Evolutionary conservation across 1,284 basidiomycete genomes (phyloP), one percentile per base, ranked within the genome.

Genomic region (Lignosus rhinocerotis): DNA sequence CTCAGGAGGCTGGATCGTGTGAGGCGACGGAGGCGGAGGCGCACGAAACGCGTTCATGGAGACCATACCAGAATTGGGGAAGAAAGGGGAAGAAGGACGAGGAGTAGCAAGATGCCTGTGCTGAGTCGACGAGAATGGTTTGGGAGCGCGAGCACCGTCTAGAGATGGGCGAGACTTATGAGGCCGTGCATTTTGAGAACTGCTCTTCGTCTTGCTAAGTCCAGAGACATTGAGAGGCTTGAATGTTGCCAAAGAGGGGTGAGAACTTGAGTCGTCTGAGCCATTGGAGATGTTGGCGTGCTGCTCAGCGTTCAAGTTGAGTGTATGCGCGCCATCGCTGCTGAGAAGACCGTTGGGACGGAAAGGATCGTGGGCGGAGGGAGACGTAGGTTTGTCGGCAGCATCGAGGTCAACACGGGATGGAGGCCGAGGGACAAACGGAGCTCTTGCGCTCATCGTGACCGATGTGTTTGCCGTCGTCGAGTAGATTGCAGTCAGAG

Each of bases 151-250:
- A 48, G 61, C 25, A 32, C 51, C 49, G 12, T 69, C 69, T 30
- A 63, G 38, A n/a, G 65, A 63, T 19, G 56, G 53, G 41, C 61
- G 64, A 49, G 62, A 16, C 36, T 63, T 61, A 19, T 11, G 39
- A 19, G 58, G 42, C 7, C 30, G 34, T 14, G 36, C 42, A 39
- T 34, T 21, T 10, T 53, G 49, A 21, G 53, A 30, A 52, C 31
- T 14, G 39, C 49, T 48, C 51, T 66, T 67, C 19, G 53, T 61
- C 54, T 67, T 70, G 2, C 51, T 43, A 31, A 72, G 58, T 4
- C 57, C 60, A n/a, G 68, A 59, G 17, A 70, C 54, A 39, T 72
- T 72, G 31, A 72, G 64, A 49, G 70, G 70, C 48, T 68, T 71
- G 60, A 68, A 68, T 6, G 53, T 64, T 12, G 62, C 59, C 11